A percentile compares a stretch with the other conserved stretches of the same genome.
Evolutionary conservation across 2,329 filamentous ascomycete genomes (phyloP).

Genomic region (Fusarium sp.): DNA sequence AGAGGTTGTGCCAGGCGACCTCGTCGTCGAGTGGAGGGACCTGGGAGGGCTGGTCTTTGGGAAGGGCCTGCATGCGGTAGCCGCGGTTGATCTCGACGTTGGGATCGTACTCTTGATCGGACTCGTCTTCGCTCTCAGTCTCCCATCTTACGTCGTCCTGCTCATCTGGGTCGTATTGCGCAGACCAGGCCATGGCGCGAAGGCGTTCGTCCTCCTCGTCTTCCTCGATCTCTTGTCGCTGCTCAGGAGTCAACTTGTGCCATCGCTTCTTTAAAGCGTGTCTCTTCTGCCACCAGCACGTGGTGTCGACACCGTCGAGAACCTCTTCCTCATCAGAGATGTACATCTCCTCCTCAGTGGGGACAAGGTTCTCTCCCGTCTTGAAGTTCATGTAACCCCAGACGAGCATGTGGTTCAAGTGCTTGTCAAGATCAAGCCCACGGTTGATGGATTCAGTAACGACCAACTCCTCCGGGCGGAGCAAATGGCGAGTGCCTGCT

Average conservation of each 20-base stretch:
- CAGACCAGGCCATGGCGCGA: constrained; percentile 47
- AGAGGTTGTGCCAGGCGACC: constrained; percentile 14
- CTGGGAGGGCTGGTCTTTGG: not conserved
- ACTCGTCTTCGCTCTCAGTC: constrained; percentile 24
- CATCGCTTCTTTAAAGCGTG: constrained; percentile 57
- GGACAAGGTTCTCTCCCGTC: constrained; percentile 60
- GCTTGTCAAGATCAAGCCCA: constrained; percentile 59
- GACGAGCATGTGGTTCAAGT: constrained; percentile 64
- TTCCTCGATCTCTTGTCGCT: constrained; percentile 51
- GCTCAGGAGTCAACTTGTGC: constrained; percentile 47
- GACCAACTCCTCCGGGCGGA: constrained; percentile 66
- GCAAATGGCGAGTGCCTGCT: constrained; percentile 54
- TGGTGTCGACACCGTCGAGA: constrained; percentile 46
- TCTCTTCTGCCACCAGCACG: constrained; percentile 53
- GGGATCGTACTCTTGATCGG: constrained; percentile 27
- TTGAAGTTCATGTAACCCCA: constrained; percentile 68
- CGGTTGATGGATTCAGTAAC: constrained; percentile 63
- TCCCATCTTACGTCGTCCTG: constrained; percentile 28
- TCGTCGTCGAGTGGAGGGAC: constrained; percentile 8
- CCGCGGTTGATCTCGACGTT: constrained; percentile 31
- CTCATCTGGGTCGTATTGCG: constrained; percentile 22
- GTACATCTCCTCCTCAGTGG: constrained; percentile 59
- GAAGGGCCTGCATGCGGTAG: constrained; percentile 24
- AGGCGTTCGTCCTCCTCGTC: constrained; percentile 49
- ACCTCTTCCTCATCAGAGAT: constrained; percentile 57